Percentiles rank a stretch among this genome's conserved stretches.
phyloP scores from a whole-genome alignment of 1,284 basidiomycete species.

The Irpex rosettiformis region DNA sequence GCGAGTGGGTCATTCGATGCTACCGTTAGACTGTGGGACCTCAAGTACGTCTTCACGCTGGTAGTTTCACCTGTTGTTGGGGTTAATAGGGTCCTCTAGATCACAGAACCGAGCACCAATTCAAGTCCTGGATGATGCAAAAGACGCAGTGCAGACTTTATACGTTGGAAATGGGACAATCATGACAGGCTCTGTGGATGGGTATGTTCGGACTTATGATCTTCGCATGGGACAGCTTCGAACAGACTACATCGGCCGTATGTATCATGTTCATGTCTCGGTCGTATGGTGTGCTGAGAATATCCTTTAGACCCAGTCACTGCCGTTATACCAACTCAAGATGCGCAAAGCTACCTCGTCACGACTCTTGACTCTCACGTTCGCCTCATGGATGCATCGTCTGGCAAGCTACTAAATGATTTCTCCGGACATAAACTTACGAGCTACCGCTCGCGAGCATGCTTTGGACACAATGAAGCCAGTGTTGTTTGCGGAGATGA shows the following conservation, averaged over 20 bases:
- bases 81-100: constrained; percentile 37
- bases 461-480: constrained; percentile 82
- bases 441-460: constrained; percentile 78
- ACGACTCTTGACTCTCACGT: constrained; percentile 82
- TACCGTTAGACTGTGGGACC: constrained; percentile 86
- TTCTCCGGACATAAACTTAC: constrained; percentile 77
- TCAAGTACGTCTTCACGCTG: constrained; percentile 51
- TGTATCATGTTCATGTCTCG: constrained; percentile 29
- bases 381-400: constrained; percentile 81
- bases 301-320: constrained; percentile 72
- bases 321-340: constrained; percentile 71
- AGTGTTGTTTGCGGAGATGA: constrained; percentile 88
- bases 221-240: constrained; percentile 87
- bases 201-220: constrained; percentile 90
- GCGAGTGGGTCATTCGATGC: constrained; percentile 89
- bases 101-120: constrained; percentile 80
- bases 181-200: constrained; percentile 86
- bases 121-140: constrained; percentile 89
- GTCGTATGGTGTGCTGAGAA: neutral
- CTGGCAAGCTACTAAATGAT: constrained; percentile 83
- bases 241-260: constrained; percentile 87
- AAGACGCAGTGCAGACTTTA: constrained; percentile 85
- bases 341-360: constrained; percentile 77
- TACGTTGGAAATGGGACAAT: constrained; percentile 63
- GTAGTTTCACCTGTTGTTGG: no score